phyloP scores from a whole-genome alignment of 2,329 filamentous ascomycete species.

The Camptophora hylomeconis region DNA sequence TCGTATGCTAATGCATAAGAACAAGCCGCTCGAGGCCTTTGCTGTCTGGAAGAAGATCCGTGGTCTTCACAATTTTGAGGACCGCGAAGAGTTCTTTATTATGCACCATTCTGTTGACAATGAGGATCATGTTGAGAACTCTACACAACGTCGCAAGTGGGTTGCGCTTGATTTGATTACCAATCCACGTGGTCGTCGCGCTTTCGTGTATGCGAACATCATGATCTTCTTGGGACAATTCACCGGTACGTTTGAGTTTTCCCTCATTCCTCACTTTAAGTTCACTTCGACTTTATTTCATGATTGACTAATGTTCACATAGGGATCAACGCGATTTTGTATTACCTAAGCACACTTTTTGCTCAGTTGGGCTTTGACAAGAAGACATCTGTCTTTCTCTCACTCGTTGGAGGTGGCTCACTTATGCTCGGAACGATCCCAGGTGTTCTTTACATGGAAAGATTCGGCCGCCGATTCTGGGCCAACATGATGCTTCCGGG shows the following conservation, averaged over 20 bases:
- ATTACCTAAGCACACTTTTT: constrained; percentile 60
- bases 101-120: constrained; percentile 55
- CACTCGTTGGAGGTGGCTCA: constrained; percentile 55
- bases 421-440: constrained; percentile 56
- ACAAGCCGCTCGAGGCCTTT: constrained; percentile 45
- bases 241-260: constrained; percentile 37
- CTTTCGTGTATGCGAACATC: constrained; percentile 54
- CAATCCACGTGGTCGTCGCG: constrained; percentile 51
- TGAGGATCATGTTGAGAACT: constrained; percentile 39
- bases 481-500: constrained; percentile 58
- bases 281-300: no score
- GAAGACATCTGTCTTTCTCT: constrained; percentile 57
- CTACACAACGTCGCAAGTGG: constrained; percentile 39
- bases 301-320: no score
- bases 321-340: constrained; percentile 54
- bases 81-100: constrained; percentile 57
- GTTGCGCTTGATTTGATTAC: constrained; percentile 66
- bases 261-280: neutral
- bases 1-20: constrained; percentile 58
- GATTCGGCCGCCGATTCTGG: constrained; percentile 61
- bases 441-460: constrained; percentile 58
- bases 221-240: constrained; percentile 60
- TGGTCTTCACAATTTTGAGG: constrained; percentile 42
- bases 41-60: constrained; percentile 62
- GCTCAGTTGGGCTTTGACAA: constrained; percentile 52